A percentile compares a stretch with the other conserved stretches of the same genome.
These are phyloP conservation scores for Solanum infundibuliforme DNA, from an alignment of 257 asterid species.

Conservation along the genomic window DNA sequence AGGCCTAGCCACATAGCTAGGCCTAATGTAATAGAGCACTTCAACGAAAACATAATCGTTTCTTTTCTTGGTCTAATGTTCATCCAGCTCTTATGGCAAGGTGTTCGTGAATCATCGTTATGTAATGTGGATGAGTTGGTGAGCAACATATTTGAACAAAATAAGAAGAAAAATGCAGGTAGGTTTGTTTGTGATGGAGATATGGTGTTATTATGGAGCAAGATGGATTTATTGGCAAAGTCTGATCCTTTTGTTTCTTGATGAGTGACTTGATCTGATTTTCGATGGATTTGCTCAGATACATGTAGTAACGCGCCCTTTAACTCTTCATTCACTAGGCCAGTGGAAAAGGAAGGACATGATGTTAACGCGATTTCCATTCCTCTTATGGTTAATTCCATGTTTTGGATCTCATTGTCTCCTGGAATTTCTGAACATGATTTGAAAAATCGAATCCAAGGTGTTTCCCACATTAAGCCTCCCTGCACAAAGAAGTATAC, in stretches of 20 bases:
- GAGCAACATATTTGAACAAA: slow-evolving; percentile 34
- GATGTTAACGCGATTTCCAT: slow-evolving; percentile 39
- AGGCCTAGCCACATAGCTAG: slow-evolving; percentile 51
- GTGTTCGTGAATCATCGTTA: background rate
- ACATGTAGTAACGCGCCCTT: background rate
- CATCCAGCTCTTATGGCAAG: slow-evolving; percentile 1
- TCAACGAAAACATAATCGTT: slow-evolving; percentile 31
- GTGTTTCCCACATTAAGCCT: slow-evolving; percentile 55
- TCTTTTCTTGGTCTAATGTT: slow-evolving; percentile 5
- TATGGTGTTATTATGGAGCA: background rate
- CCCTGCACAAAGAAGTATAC: slow-evolving; percentile 26
- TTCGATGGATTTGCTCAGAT: slow-evolving; percentile 16
- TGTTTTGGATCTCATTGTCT: slow-evolving; percentile 20
- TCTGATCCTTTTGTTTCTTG: slow-evolving; percentile 14
- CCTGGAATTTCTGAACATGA: background rate
- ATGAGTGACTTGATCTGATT: slow-evolving; percentile 24
- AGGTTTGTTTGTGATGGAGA: slow-evolving; percentile 7
- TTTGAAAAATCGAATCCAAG: slow-evolving; percentile 19
- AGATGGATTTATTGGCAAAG: slow-evolving; percentile 9
- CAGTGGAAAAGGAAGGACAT: slow-evolving; percentile 14
- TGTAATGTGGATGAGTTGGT: background rate
- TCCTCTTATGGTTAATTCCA: slow-evolving; percentile 44
- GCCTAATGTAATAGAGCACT: slow-evolving; percentile 49
- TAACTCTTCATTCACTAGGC: slow-evolving; percentile 18
- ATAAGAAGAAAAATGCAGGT: slow-evolving; percentile 32